A percentile compares a stretch with the other conserved stretches of the same genome.
Conservation (phyloP, 352 stramenopile species). For the Pythium aristosporum region DNA sequence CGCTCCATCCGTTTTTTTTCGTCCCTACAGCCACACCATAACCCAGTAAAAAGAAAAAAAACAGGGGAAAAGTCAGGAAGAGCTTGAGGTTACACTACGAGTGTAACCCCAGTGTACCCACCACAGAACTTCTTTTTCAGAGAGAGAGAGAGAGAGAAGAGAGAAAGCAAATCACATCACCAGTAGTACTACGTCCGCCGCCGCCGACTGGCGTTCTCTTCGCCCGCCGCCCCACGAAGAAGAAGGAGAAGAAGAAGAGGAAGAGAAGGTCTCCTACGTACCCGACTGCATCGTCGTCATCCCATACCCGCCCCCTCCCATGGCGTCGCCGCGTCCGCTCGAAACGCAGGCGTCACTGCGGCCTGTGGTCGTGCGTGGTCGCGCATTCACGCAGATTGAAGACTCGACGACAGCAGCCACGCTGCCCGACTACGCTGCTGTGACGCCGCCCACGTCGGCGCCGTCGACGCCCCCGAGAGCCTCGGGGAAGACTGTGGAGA, state of each 20-base stretch:
- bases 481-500: slow-evolving; percentile 55
- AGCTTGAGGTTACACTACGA: slow-evolving; percentile 19
- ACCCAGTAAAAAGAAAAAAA: not conserved
- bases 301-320: not conserved
- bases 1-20: not conserved
- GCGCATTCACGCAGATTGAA: slow-evolving; percentile 72
- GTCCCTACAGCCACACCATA: not conserved
- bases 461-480: slow-evolving; percentile 17
- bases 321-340: slow-evolving; percentile 3
- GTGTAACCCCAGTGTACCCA: slow-evolving; percentile 19
- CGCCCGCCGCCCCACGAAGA: not conserved
- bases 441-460: slow-evolving; percentile 5
- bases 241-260: not conserved
- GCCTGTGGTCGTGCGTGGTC: slow-evolving; percentile 18
- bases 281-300: no score
- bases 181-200: not conserved
- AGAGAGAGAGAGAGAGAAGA: not conserved
- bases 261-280: not conserved
- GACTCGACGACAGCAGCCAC: slow-evolving; percentile 22
- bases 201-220: not conserved
- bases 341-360: slow-evolving; percentile 9
- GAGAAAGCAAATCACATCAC: not conserved
- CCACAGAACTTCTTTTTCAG: not conserved
- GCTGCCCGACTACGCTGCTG: slow-evolving; percentile 14
- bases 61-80: slow-evolving; percentile 6